Conservation (phyloP, 1,139 yeast genomes). For the Scheffersomyces titani region DNA sequence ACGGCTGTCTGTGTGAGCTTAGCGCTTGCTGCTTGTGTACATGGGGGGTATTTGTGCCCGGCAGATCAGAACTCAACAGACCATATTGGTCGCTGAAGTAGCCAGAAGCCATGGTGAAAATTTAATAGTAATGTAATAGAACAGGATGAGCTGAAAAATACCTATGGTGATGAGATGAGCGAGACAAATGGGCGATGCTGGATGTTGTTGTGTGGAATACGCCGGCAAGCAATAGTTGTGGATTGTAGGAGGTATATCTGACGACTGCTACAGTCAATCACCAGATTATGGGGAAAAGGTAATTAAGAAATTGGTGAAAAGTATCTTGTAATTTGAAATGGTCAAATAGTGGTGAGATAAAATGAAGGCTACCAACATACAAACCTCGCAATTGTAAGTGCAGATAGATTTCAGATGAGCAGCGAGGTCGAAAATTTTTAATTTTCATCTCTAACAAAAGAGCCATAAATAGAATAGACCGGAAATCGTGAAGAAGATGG, state of each 20-base stretch:
- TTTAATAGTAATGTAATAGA: not conserved
- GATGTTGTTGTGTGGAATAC: not conserved
- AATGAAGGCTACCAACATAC: not conserved
- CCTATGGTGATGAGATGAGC: not conserved
- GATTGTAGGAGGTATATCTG: not conserved
- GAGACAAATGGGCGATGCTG: not conserved
- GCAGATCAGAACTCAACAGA: slow-evolving; percentile 19
- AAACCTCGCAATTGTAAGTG: not conserved
- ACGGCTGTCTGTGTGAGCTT: slow-evolving; percentile 25
- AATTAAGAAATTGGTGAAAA: not conserved
- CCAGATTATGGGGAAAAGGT: not conserved
- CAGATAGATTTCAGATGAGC: not conserved
- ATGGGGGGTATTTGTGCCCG: slow-evolving; percentile 25
- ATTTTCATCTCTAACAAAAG: not conserved
- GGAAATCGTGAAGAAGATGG: not conserved
- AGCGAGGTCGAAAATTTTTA: not conserved
- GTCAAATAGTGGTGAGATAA: not conserved
- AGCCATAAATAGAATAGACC: not conserved
- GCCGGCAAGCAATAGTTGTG: not conserved
- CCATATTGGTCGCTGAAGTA: slow-evolving; percentile 18
- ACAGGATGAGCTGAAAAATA: not conserved
- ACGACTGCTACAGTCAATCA: not conserved
- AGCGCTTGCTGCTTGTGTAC: slow-evolving; percentile 18
- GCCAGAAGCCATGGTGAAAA: slow-evolving; percentile 13
- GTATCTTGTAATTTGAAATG: not conserved